A percentile compares a stretch with the other conserved stretches of the same genome.
Evolutionary conservation across 129 eudicot genomes (phyloP).

Genomic region (carrot (Daucus carota)): DNA sequence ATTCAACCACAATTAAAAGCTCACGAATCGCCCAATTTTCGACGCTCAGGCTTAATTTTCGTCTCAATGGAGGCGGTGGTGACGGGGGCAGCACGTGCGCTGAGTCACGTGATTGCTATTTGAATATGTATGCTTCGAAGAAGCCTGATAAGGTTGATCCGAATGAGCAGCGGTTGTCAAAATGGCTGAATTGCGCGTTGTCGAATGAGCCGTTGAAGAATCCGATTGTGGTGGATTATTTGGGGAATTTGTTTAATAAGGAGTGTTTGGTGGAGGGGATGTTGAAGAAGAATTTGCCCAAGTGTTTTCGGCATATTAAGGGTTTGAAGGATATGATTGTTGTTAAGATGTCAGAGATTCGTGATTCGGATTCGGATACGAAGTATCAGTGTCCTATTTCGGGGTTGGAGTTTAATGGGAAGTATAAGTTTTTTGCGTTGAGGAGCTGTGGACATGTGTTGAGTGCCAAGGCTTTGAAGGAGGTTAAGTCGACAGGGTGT

Average conservation of each 20-base stretch:
- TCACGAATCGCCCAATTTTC: conserved; percentile 31
- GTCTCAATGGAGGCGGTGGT: conserved; percentile 71
- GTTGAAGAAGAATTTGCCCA: conserved; percentile 54
- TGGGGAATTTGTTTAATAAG: conserved; percentile 86
- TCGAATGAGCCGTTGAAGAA: conserved; percentile 74
- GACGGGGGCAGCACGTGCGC: conserved; percentile 97
- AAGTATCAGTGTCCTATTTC: conserved; percentile 78
- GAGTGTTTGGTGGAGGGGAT: conserved; percentile 70
- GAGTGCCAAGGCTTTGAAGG: conserved; percentile 80
- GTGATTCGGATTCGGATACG: conserved; percentile 19
- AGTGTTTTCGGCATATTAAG: conserved; percentile 58
- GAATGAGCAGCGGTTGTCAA: conserved; percentile 60
- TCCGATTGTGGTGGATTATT: conserved; percentile 65
- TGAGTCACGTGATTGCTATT: conserved; percentile 89
- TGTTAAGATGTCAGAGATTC: conserved; percentile 39
- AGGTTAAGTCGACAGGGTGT: conserved; percentile 65
- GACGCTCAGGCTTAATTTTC: conserved; percentile 36
- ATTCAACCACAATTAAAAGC: conserved; percentile 26
- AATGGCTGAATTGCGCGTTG: conserved; percentile 72
- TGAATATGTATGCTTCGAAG: conserved; percentile 79
- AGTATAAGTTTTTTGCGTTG: conserved; percentile 66
- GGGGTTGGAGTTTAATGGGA: conserved; percentile 78
- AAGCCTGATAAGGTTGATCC: conserved; percentile 93
- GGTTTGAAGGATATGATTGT: conserved; percentile 84
- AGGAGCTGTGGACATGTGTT: conserved; percentile 78